Evolutionary conservation across 306 rosid species (phyloP), one percentile per base, ranked within the genome.

Genomic region (Hylodesmum podocarpum): DNA sequence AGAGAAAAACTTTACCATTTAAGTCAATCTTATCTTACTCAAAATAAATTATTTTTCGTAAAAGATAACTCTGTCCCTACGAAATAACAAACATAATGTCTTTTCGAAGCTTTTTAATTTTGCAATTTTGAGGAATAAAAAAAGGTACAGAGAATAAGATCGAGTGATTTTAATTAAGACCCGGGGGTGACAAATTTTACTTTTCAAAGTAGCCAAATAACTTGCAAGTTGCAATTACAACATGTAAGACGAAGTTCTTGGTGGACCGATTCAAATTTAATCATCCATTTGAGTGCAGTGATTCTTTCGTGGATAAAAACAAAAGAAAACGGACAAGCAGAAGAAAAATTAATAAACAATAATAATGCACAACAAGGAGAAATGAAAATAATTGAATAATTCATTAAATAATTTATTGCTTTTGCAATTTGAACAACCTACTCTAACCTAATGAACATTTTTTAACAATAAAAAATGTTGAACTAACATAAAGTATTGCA

Each of bases 391-490:
- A 19, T 15, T 70, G 53, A 69, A 58, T 69, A 15, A 15, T 63
- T 44, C 79, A 50, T 8, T 40, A 6, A 39, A 39, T 64, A 7
- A 14, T 40, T 64, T 79, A 36, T 70, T 72, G 16, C 6, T 29
- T 1, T 66, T 80, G 57, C 84, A 73, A 55, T 80, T 73, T 80
- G 65, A 65, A 55, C 14, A 73, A 24, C 27, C 14, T 65, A 24
- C 27, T 13, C 73, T 79, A 79, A 29, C 53, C 63, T 65, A 71
- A 16, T 58, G 22, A 62, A 70, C 41, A 43, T 9, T 46, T 34
- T 46, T 2, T 33, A 6, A 31, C 55, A 46, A 59, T 7, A 41
- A 61, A 14, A 29, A 64, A 31, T 49, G 68, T 78, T 44, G 21
- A 27, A 58, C 11, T 4, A 43, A 22, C 70, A 25, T 49, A 25